Evolutionary conservation across 306 rosid genomes (phyloP), one percentile per base, ranked within the genome.

Genomic region (Quercus robur): DNA sequence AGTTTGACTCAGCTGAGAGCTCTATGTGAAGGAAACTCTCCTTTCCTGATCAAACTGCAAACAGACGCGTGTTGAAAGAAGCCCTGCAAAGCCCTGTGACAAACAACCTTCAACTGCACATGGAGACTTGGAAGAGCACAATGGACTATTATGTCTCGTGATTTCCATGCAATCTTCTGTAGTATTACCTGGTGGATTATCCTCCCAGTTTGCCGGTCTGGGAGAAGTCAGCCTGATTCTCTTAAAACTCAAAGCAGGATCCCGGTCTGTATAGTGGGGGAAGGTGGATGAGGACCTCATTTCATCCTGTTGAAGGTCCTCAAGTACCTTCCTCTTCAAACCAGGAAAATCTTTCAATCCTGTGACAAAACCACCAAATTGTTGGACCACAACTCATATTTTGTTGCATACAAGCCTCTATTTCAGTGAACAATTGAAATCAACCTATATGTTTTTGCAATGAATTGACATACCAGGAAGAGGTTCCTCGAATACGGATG

Each of bases 31-130:
- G 73, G 91, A 89, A 88, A 83, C 77, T 81, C 92, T 85, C 66
- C 85, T 89, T 17, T 89, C 89, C 70, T 82, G 85, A 81, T 91
- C 86, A 78, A 86, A 83, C 68, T 86, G 88, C 84, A 84, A 79
- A 86, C 72, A 79, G 11, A 93, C 81, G 38, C 87, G 81, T 12
- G 91, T 79, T 26, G 98, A 83, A 57, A 96, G 89, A 76, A 96
- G 86, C 73, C 97, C 93, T 4, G 97, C 99, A 80, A 93, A 85
- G 35, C 98, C 99, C 89, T 93, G 84, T 19, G 93, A 88, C 35
- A 96, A 81, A 78, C 90, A 90, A 57, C 97, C 93, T 89, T 93
- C 99, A 84, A 93, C 94, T 20, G 98, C 90, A 84, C 99, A 93
- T 9, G 86, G 89, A 76, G 98, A 85, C 78, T 86, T 87, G 3